Evolutionary conservation across 176 grass and related monocot genomes (phyloP).

Genomic region (Ananas comosus): DNA sequence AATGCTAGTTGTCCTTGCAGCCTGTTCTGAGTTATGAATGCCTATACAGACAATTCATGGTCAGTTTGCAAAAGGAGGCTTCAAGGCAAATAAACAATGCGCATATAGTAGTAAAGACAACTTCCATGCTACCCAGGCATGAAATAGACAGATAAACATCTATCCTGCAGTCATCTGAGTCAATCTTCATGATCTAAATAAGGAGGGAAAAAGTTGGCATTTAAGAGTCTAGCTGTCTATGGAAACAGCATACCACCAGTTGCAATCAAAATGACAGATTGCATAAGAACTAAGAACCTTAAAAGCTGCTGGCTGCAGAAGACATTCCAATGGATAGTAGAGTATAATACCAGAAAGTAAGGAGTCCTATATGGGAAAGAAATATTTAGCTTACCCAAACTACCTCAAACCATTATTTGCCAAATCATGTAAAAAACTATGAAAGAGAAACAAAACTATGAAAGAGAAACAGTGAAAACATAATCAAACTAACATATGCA

Average conservation of each 20-base stretch:
- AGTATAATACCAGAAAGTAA: neutral
- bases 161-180: neutral
- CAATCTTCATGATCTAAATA: neutral
- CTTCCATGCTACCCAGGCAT: neutral
- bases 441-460: too few relatives aligned
- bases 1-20: too few relatives aligned
- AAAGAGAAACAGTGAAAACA: too few relatives aligned
- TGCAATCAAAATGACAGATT: neutral
- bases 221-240: neutral
- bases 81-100: neutral
- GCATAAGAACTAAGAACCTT: neutral
- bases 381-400: neutral
- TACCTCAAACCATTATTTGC: too few relatives aligned
- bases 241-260: neutral
- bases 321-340: neutral
- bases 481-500: too few relatives aligned
- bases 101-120: neutral
- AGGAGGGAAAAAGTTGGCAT: neutral
- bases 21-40: too few relatives aligned
- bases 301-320: too few relatives aligned
- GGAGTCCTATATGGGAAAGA: neutral
- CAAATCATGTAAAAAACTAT: too few relatives aligned
- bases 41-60: neutral
- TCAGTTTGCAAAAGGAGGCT: neutral
- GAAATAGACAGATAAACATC: neutral